These are phyloP conservation scores for Diaporthe eres DNA, from an alignment of 2,329 filamentous ascomycete genomes.

Conservation along the genomic window DNA sequence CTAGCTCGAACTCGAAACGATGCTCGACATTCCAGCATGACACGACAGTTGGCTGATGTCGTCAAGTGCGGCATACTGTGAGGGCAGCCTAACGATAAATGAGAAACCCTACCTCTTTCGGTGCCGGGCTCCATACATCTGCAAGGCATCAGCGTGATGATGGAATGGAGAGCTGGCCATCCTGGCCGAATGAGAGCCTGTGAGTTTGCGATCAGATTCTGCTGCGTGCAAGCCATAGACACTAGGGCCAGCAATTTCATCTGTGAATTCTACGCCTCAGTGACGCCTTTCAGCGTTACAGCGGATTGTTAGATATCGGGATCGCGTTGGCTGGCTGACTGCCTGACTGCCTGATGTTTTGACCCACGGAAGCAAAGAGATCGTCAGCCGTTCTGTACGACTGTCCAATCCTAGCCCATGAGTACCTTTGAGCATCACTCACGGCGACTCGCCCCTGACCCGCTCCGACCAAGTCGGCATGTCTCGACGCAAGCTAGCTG, in stretches of 20 bases:
- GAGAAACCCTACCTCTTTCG: conserved; percentile 1
- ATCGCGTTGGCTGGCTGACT: conserved; percentile 20
- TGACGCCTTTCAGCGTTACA: conserved; percentile 13
- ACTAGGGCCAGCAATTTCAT: neutral
- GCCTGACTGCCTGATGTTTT: conserved; percentile 17
- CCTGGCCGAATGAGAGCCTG: conserved; percentile 12
- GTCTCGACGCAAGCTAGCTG: conserved; percentile 30
- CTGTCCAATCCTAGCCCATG: conserved; percentile 36
- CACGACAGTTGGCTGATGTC: conserved; percentile 22
- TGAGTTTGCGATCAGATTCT: conserved; percentile 17
- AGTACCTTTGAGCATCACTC: conserved; percentile 22
- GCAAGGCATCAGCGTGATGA: neutral
- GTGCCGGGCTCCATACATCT: neutral
- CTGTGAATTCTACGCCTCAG: neutral
- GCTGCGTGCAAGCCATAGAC: neutral
- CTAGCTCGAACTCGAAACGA: conserved; percentile 37
- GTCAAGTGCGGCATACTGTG: conserved; percentile 31
- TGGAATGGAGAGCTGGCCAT: neutral
- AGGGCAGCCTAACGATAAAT: conserved; percentile 14
- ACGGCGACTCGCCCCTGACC: conserved; percentile 34
- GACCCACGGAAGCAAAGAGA: conserved; percentile 35
- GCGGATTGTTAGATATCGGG: neutral
- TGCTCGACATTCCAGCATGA: conserved; percentile 24
- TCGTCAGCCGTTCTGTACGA: conserved; percentile 36
- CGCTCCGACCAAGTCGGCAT: conserved; percentile 16